Conservation (phyloP, 306 rosid genomes). For the Luffa acutangula region DNA sequence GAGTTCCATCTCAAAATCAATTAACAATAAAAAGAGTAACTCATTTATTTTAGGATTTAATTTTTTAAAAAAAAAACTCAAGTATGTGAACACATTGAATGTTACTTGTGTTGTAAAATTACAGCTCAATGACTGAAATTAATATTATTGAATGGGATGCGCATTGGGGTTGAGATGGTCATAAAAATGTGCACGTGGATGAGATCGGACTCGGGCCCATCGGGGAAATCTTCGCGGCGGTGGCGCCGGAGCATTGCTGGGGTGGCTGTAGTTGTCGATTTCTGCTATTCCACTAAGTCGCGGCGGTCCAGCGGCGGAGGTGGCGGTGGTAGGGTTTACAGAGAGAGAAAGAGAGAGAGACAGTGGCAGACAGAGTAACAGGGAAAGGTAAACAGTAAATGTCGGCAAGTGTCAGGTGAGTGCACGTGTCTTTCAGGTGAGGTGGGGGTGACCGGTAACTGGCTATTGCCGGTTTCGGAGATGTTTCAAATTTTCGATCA, state of each 20-base stretch:
- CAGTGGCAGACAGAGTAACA: not conserved
- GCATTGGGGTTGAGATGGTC: not conserved
- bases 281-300: not conserved
- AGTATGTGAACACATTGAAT: not conserved
- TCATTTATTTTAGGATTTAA: too few species aligned
- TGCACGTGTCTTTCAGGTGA: constrained; percentile 5
- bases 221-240: not conserved
- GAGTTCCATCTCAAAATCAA: too few species aligned
- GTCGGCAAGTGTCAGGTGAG: constrained; percentile 9
- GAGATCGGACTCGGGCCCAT: not conserved
- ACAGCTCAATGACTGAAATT: not conserved
- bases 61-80: too few species aligned
- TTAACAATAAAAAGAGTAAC: too few species aligned
- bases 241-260: not conserved
- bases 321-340: not conserved
- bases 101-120: too few species aligned
- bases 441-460: not conserved
- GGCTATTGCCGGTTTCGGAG: not conserved
- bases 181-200: not conserved
- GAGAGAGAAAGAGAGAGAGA: not conserved
- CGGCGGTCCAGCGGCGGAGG: not conserved
- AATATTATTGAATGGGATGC: not conserved
- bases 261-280: not conserved
- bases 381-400: not conserved
- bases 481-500: not conserved